Evolutionary conservation across 208 protist genomes (phyloP).

Genomic region (Borovskyia barvae): DNA sequence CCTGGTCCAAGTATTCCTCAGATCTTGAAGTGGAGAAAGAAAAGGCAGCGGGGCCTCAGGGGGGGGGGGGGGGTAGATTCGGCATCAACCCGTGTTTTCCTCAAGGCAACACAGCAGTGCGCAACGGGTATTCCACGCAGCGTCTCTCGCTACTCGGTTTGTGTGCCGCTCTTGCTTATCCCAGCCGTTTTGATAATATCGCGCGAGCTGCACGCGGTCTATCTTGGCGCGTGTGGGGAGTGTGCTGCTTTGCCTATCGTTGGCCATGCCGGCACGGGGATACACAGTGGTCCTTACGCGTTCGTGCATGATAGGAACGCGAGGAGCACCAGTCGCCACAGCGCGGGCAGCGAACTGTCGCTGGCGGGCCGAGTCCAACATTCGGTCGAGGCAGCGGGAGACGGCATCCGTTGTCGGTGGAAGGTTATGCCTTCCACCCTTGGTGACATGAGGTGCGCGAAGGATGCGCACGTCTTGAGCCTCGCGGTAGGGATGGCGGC

Average conservation of each 20-base stretch:
- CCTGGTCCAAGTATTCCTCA: too few species aligned
- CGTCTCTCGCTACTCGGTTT: conserved; percentile 6
- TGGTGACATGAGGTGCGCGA: conserved; percentile 3
- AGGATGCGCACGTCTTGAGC: conserved; percentile 26
- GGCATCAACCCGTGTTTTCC: neutral
- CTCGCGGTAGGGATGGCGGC: conserved; percentile 25
- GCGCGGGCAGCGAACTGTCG: conserved; percentile 14
- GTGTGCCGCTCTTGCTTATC: conserved; percentile 19
- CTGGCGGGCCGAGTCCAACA: conserved; percentile 14
- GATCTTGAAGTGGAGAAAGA: too few species aligned
- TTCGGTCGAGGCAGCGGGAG: conserved; percentile 12
- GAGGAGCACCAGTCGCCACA: conserved; percentile 8
- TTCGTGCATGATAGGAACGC: conserved; percentile 17
- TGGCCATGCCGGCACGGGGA: conserved; percentile 4
- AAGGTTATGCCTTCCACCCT: neutral
- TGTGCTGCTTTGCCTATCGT: conserved; percentile 13
- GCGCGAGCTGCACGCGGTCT: conserved; percentile 24
- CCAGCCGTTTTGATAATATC: conserved; percentile 25
- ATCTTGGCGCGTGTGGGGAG: conserved; percentile 12
- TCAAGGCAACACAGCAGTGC: conserved; percentile 18
- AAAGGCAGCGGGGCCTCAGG: too few species aligned
- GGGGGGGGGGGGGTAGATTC: too few species aligned
- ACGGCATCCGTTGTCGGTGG: neutral
- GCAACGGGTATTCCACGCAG: conserved; percentile 29
- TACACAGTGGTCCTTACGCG: conserved; percentile 13